Evolutionary conservation across 495 filamentous ascomycete genomes (phyloP).

Genomic region (Astrothelium macrocarpum): DNA sequence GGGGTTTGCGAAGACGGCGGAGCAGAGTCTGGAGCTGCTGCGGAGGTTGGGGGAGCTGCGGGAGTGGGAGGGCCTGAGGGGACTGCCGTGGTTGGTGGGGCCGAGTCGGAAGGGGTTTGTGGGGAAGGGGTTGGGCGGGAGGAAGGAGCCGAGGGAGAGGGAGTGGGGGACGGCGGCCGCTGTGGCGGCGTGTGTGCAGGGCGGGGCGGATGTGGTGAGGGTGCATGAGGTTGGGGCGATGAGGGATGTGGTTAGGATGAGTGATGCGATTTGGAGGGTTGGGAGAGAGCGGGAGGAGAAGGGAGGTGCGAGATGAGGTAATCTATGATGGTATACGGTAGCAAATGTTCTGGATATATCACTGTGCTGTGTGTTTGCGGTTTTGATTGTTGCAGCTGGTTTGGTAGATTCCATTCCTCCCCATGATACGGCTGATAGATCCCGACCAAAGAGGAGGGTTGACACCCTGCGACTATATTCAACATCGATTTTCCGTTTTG

Average conservation of each 20-base stretch:
- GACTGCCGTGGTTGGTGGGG: slow-evolving; percentile 79
- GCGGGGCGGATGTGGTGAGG: slow-evolving; percentile 89
- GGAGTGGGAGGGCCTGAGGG: slow-evolving; percentile 48
- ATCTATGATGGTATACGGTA: background rate
- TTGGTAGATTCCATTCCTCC: no score
- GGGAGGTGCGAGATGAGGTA: background rate
- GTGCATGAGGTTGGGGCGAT: slow-evolving; percentile 94
- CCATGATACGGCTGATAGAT: no score
- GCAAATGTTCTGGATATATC: no score
- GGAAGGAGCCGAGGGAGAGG: slow-evolving; percentile 54
- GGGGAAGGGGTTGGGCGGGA: slow-evolving; percentile 63
- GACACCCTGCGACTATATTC: no score
- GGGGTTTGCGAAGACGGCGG: slow-evolving; percentile 78
- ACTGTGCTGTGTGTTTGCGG: no score
- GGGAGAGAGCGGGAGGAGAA: background rate
- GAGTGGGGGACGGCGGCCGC: slow-evolving; percentile 83
- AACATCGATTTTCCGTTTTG: no score
- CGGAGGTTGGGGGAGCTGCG: slow-evolving; percentile 55
- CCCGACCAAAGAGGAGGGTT: no score
- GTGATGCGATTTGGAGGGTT: slow-evolving; percentile 61
- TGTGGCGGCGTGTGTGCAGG: slow-evolving; percentile 74
- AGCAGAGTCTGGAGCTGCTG: slow-evolving; percentile 74
- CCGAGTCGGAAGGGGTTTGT: slow-evolving; percentile 87
- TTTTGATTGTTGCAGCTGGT: no score
- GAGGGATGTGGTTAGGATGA: slow-evolving; percentile 76